Conservation (phyloP, 805 yeast species). For the Myxozyma neglecta region DNA sequence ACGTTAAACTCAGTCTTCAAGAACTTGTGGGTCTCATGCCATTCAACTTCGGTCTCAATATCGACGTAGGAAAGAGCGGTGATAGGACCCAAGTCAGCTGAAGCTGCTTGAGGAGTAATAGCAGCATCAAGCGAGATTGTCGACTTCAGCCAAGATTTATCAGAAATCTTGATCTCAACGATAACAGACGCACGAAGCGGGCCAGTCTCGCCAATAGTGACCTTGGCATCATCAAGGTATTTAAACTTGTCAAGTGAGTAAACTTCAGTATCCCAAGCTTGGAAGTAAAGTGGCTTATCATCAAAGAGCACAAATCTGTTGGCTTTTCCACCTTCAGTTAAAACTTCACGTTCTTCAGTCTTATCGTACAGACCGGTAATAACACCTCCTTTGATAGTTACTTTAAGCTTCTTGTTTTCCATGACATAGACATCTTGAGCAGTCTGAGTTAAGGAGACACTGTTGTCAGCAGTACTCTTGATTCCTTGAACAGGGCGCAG, state of each 20-base stretch:
- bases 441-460: constrained; percentile 48
- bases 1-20: constrained; percentile 95
- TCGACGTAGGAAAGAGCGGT: constrained; percentile 45
- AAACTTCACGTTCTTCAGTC: constrained; percentile 59
- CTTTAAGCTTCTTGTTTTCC: constrained; percentile 61
- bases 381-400: constrained; percentile 60
- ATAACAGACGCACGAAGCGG: constrained; percentile 63
- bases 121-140: constrained; percentile 67
- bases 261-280: constrained; percentile 97
- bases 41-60: constrained; percentile 63
- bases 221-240: constrained; percentile 48
- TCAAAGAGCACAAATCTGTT: constrained; percentile 81
- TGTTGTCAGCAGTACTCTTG: constrained; percentile 8
- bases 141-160: constrained; percentile 59
- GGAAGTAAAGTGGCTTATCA: constrained; percentile 87
- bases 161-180: constrained; percentile 61
- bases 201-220: constrained; percentile 48
- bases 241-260: constrained; percentile 74
- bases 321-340: constrained; percentile 68
- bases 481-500: constrained; percentile 21
- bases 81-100: constrained; percentile 39
- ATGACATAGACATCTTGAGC: constrained; percentile 50
- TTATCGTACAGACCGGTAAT: constrained; percentile 65
- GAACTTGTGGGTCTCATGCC: constrained; percentile 88
- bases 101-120: constrained; percentile 28